Conservation (phyloP, 1,139 yeast genomes). For the Blastobotrys illinoisensis region DNA sequence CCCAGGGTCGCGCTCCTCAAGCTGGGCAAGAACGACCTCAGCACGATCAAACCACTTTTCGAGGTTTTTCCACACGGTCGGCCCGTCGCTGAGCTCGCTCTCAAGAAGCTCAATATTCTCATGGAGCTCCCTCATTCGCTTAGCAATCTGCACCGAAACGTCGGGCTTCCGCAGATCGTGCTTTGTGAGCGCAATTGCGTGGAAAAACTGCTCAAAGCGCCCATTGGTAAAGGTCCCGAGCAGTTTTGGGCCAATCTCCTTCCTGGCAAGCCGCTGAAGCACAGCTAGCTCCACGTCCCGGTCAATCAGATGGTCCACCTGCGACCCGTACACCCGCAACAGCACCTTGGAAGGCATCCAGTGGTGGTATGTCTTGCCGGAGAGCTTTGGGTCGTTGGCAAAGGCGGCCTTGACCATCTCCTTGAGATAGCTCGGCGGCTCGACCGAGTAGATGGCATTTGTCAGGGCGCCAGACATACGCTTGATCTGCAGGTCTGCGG, state of each 20-base stretch:
- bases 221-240: slow-evolving; percentile 90
- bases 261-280: slow-evolving; percentile 64
- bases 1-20: slow-evolving; percentile 22
- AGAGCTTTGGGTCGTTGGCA: slow-evolving; percentile 13
- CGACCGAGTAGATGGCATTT: slow-evolving; percentile 74
- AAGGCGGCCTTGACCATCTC: slow-evolving; percentile 24
- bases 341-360: slow-evolving; percentile 46
- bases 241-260: slow-evolving; percentile 81
- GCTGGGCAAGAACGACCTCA: slow-evolving; percentile 37
- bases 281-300: slow-evolving; percentile 72
- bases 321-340: slow-evolving; percentile 85
- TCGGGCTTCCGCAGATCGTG: slow-evolving; percentile 69
- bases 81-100: slow-evolving; percentile 49
- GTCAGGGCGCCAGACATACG: slow-evolving; percentile 92
- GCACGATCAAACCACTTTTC: slow-evolving; percentile 65
- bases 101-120: slow-evolving; percentile 62
- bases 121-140: slow-evolving; percentile 95
- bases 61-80: slow-evolving; percentile 66
- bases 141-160: slow-evolving; percentile 78
- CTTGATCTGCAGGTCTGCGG: slow-evolving; percentile 42
- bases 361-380: slow-evolving; percentile 26
- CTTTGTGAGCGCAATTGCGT: slow-evolving; percentile 68
- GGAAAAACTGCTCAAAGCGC: slow-evolving; percentile 83
- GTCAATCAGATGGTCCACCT: slow-evolving; percentile 81
- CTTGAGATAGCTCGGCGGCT: slow-evolving; percentile 32